Evolutionary conservation across 805 yeast genomes (phyloP).

Genomic region (Yarrowia sp.): DNA sequence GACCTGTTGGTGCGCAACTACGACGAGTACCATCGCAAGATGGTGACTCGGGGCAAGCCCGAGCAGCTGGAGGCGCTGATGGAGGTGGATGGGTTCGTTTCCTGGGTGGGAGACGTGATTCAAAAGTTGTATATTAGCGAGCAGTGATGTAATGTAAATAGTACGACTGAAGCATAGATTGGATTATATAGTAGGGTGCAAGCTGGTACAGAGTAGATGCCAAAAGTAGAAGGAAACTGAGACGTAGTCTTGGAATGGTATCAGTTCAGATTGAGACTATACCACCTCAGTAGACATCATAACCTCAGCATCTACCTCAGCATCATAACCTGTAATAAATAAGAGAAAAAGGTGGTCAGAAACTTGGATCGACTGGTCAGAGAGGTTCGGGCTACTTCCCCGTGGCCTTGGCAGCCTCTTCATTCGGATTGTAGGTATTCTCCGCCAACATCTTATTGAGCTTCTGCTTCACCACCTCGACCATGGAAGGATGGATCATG

Average conservation of each 20-base stretch:
- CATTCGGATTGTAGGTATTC: slow-evolving; percentile 84
- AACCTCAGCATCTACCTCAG: too few species aligned
- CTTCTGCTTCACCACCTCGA: slow-evolving; percentile 71
- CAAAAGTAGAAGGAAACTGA: too few species aligned
- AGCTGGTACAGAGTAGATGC: too few species aligned
- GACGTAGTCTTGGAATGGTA: too few species aligned
- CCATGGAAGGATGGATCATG: slow-evolving; percentile 71
- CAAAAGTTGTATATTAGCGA: slow-evolving; percentile 28
- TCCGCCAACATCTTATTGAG: slow-evolving; percentile 70
- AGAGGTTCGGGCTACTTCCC: neutral
- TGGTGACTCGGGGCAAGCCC: slow-evolving; percentile 35
- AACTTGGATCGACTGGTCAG: too few species aligned
- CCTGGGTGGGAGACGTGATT: slow-evolving; percentile 44
- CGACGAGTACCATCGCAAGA: slow-evolving; percentile 47
- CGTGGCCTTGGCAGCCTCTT: slow-evolving; percentile 38
- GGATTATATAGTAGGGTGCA: too few species aligned
- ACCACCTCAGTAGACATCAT: too few species aligned
- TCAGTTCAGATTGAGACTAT: too few species aligned
- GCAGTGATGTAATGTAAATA: neutral
- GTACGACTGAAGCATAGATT: slow-evolving; percentile 16
- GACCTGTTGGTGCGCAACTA: slow-evolving; percentile 59
- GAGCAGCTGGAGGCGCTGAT: slow-evolving; percentile 48
- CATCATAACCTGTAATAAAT: too few species aligned
- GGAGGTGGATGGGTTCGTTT: slow-evolving; percentile 60
- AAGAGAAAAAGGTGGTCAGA: too few species aligned